Evolutionary conservation across 768 basidiomycete genomes (phyloP).

Genomic region (Naganishia friedmannii): DNA sequence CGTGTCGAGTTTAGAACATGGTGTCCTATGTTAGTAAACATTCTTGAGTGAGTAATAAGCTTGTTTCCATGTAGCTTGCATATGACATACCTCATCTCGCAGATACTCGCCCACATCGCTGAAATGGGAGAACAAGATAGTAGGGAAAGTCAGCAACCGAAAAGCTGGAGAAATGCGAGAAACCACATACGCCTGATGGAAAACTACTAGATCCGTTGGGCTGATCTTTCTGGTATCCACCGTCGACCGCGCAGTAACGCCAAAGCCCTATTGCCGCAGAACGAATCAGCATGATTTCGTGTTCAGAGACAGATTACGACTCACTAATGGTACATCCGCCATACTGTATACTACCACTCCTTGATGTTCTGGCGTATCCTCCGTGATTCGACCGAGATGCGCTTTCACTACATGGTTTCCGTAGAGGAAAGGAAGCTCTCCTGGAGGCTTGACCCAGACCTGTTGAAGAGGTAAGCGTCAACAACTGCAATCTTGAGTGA

Average conservation of each 20-base stretch:
- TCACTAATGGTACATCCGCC: conserved; percentile 86
- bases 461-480: conserved; percentile 46
- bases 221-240: conserved; percentile 94
- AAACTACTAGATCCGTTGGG: conserved; percentile 94
- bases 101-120: conserved; percentile 98
- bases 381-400: conserved; percentile 96
- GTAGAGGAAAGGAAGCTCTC: conserved; percentile 98
- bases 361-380: conserved; percentile 98
- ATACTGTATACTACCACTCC: conserved; percentile 96
- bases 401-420: conserved; percentile 98
- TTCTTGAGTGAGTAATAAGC: neutral
- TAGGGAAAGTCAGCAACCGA: neutral
- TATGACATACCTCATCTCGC: conserved; percentile 73
- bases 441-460: conserved; percentile 99
- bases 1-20: conserved; percentile 32
- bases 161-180: conserved; percentile 31
- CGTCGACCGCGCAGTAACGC: conserved; percentile 92
- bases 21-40: conserved; percentile 31
- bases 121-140: conserved; percentile 30
- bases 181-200: conserved; percentile 83
- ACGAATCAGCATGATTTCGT: too few species aligned
- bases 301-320: conserved; percentile 47
- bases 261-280: conserved; percentile 70
- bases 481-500: neutral
- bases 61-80: neutral